phyloP scores from a whole-genome alignment of 495 filamentous ascomycete species.

The Lasiosphaeria miniovina region DNA sequence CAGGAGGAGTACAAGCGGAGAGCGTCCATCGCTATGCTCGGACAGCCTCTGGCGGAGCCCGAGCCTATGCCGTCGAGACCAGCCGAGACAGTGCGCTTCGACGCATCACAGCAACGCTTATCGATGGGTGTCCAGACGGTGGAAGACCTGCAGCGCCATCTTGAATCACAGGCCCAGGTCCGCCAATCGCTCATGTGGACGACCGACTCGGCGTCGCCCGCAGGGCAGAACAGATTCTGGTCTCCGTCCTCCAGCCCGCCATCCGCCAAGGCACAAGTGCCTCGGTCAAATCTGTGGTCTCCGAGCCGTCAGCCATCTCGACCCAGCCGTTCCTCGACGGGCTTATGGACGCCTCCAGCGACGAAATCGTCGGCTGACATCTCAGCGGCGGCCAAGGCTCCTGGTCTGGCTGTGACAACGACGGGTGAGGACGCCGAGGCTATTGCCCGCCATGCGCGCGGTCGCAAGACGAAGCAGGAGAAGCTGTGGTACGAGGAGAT shows the following conservation, averaged over 20 bases:
- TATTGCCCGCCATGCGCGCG: conserved; percentile 10
- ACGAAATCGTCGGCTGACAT: not conserved
- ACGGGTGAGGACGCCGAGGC: conserved; percentile 21
- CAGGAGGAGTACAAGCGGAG: conserved; percentile 22
- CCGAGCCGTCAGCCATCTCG: not conserved
- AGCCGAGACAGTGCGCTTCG: too few species aligned
- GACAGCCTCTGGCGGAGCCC: conserved; percentile 1
- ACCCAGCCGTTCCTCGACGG: not conserved
- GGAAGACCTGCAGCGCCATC: conserved; percentile 22
- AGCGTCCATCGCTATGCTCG: conserved; percentile 8
- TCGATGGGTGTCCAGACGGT: conserved; percentile 12
- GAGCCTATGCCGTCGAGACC: conserved; percentile 2
- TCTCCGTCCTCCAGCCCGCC: not conserved
- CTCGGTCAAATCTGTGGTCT: not conserved
- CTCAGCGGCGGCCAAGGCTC: not conserved
- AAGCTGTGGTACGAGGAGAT: conserved; percentile 19
- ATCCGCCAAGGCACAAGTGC: not conserved
- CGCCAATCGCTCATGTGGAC: conserved; percentile 19
- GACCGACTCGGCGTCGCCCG: not conserved
- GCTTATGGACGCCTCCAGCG: not conserved
- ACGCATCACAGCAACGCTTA: conserved; percentile 1
- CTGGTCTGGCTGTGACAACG: not conserved
- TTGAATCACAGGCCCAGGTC: conserved; percentile 13
- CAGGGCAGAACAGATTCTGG: not conserved
- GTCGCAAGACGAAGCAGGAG: conserved; percentile 19